A percentile compares a stretch with the other conserved stretches of the same genome.
These are phyloP conservation scores for Vitis vinifera DNA, from an alignment of 164 flowering plant species.

Conservation along the genomic window DNA sequence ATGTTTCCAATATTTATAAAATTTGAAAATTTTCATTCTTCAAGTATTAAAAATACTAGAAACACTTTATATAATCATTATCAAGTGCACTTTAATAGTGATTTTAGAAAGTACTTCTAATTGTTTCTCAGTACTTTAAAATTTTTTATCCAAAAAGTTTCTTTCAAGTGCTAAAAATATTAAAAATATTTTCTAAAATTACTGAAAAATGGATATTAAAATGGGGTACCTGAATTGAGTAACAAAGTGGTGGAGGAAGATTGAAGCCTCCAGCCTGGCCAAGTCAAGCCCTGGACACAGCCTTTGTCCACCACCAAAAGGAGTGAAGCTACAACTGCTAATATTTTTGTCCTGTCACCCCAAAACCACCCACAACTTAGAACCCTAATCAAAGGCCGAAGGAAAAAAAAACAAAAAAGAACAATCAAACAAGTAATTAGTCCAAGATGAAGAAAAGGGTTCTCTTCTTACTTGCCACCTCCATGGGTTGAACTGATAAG, in stretches of 20 bases:
- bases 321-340: conserved; percentile 63
- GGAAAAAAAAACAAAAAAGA: too few relatives aligned
- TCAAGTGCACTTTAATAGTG: accelerated
- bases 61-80: accelerated
- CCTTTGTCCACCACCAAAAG: conserved; percentile 98
- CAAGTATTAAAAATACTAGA: too few relatives aligned
- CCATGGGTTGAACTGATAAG: conserved; percentile 90
- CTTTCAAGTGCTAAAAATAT: too few relatives aligned
- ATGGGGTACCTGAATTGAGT: conserved; percentile 69
- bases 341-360: conserved; percentile 55
- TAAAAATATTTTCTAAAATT: background rate
- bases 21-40: too few relatives aligned
- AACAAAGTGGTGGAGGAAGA: conserved; percentile 87
- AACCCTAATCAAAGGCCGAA: too few relatives aligned
- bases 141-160: too few relatives aligned
- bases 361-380: background rate
- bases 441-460: background rate
- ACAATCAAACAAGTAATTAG: background rate
- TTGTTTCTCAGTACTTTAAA: too few relatives aligned
- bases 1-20: too few relatives aligned
- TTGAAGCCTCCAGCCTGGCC: conserved; percentile 90
- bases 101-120: too few relatives aligned
- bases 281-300: conserved; percentile 92
- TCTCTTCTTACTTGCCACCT: conserved; percentile 83
- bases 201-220: background rate